Conservation (phyloP, 1,139 yeast genomes). For the Dujonia santamariae region DNA sequence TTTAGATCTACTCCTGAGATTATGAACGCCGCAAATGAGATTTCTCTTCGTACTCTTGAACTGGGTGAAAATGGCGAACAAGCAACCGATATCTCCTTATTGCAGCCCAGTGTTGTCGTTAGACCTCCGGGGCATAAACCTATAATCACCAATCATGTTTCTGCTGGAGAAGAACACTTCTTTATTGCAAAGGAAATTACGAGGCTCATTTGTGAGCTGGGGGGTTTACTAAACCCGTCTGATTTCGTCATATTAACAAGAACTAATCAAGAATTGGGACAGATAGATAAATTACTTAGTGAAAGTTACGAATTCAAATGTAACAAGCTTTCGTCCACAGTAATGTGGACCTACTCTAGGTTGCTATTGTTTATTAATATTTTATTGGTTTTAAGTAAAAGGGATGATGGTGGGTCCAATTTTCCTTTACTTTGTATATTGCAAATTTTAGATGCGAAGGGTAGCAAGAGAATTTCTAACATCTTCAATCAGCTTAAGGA, state of each 20-base stretch:
- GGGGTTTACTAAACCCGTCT: conserved; percentile 41
- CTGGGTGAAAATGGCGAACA: neutral
- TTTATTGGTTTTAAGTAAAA: conserved; percentile 34
- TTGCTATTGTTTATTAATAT: conserved; percentile 51
- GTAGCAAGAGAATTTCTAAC: conserved; percentile 24
- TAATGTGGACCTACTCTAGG: conserved; percentile 52
- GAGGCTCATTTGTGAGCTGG: conserved; percentile 41
- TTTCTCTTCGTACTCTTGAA: conserved; percentile 14
- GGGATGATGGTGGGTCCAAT: conserved; percentile 23
- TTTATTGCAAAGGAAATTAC: conserved; percentile 46
- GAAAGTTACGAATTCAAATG: conserved; percentile 39
- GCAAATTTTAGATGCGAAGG: conserved; percentile 26
- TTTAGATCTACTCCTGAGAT: conserved; percentile 62
- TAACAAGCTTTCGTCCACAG: conserved; percentile 44
- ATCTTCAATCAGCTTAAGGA: conserved; percentile 19
- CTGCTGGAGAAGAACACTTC: conserved; percentile 33
- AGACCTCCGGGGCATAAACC: conserved; percentile 29
- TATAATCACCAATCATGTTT: conserved; percentile 21
- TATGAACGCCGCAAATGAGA: conserved; percentile 35
- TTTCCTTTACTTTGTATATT: conserved; percentile 31
- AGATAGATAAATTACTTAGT: conserved; percentile 34
- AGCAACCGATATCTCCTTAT: too few relatives aligned
- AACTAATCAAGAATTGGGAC: conserved; percentile 52
- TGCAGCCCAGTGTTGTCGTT: conserved; percentile 9
- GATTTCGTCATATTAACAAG: conserved; percentile 58